These are phyloP conservation scores for Trichoderma endophyticum DNA, from an alignment of 2,329 filamentous ascomycete species.

Conservation along the genomic window DNA sequence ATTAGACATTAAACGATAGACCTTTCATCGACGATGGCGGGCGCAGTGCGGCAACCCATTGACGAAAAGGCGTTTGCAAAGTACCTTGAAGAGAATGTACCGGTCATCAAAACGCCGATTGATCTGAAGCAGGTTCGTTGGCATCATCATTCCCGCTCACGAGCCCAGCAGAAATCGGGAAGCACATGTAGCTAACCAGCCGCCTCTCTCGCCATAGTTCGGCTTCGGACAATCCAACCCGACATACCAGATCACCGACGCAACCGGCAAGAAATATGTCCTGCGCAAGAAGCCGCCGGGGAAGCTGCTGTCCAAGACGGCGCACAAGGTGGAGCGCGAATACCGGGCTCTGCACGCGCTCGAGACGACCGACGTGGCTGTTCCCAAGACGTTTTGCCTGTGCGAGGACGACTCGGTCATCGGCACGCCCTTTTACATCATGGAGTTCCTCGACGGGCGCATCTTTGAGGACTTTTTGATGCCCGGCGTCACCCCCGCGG, in stretches of 20 bases:
- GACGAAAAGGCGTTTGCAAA: conserved; percentile 74
- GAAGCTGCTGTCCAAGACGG: conserved; percentile 84
- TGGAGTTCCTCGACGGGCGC: conserved; percentile 91
- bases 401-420: conserved; percentile 79
- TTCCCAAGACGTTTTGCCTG: conserved; percentile 77
- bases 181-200: conserved; percentile 7
- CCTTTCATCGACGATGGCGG: conserved; percentile 62
- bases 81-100: conserved; percentile 76
- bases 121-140: conserved; percentile 72
- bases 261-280: conserved; percentile 70
- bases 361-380: conserved; percentile 73
- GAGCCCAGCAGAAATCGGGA: too few species aligned
- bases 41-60: conserved; percentile 84
- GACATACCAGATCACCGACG: conserved; percentile 83
- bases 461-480: conserved; percentile 89
- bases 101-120: conserved; percentile 76
- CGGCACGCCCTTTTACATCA: conserved; percentile 93
- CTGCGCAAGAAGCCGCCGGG: conserved; percentile 98
- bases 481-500: conserved; percentile 64
- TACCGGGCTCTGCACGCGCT: conserved; percentile 87
- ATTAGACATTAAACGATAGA: neutral
- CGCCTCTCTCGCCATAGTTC: conserved; percentile 58
- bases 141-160: neutral
- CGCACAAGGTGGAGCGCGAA: conserved; percentile 95
- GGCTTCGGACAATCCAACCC: conserved; percentile 97